phyloP scores from a whole-genome alignment of 176 grass and related monocot genomes.

The Microstegium vimineum region DNA sequence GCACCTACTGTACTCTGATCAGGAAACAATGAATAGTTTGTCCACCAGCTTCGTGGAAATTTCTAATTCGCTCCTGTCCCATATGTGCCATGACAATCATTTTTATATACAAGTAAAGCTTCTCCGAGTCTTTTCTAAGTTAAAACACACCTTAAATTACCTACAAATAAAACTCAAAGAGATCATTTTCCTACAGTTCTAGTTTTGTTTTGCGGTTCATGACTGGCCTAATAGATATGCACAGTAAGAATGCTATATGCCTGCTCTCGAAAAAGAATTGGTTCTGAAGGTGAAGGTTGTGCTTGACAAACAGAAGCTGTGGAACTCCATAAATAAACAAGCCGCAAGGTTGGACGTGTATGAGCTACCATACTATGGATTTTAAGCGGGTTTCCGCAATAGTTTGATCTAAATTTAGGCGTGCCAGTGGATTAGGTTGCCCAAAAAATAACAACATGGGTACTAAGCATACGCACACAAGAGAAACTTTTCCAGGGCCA shows the following conservation, averaged over 20 bases:
- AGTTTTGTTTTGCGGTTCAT: not conserved
- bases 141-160: not conserved
- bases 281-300: not conserved
- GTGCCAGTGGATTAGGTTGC: not conserved
- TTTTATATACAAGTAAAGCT: not conserved
- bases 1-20: slow-evolving; percentile 31
- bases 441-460: not conserved
- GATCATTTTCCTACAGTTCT: not conserved
- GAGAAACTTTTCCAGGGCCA: not conserved
- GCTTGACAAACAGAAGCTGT: not conserved
- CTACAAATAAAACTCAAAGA: not conserved
- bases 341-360: not conserved
- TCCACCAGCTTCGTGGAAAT: slow-evolving; percentile 17
- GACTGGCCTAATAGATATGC: not conserved
- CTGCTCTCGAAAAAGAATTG: too few species aligned
- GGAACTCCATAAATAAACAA: slow-evolving; percentile 6
- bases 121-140: not conserved
- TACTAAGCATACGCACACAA: not conserved
- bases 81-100: not conserved
- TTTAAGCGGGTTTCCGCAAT: not conserved
- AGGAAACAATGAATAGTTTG: slow-evolving; percentile 23
- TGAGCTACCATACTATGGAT: not conserved
- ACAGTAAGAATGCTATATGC: too few species aligned
- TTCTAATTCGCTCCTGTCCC: slow-evolving; percentile 15
- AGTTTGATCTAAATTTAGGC: not conserved